phyloP scores from a whole-genome alignment of 345 rosid species.

The Rhodomyrtus tomentosa region DNA sequence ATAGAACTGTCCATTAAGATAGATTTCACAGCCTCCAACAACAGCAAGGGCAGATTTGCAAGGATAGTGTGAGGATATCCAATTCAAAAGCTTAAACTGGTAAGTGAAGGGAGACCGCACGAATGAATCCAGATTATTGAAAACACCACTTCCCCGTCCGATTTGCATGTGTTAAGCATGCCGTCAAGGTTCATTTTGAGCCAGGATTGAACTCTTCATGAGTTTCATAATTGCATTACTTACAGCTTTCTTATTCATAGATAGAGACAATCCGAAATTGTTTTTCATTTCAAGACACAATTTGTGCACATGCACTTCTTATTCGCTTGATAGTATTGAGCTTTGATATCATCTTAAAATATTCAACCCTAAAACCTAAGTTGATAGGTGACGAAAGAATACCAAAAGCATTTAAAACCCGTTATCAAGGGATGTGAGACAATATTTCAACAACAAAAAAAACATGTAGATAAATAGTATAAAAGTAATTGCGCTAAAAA shows the following conservation, averaged over 20 bases:
- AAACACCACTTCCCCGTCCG: too few species aligned
- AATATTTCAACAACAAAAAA: background rate
- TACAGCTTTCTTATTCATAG: background rate
- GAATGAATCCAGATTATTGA: too few species aligned
- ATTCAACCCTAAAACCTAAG: too few species aligned
- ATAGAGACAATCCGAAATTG: background rate
- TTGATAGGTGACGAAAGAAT: too few species aligned
- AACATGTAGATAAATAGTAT: background rate
- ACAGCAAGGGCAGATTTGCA: background rate
- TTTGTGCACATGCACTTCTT: background rate
- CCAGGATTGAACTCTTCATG: too few species aligned
- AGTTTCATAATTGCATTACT: background rate
- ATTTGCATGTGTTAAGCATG: too few species aligned
- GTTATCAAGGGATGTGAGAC: too few species aligned
- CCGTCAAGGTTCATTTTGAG: too few species aligned
- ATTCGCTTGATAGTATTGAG: background rate
- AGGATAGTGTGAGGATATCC: background rate
- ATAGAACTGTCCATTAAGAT: background rate
- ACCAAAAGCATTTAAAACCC: too few species aligned
- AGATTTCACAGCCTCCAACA: background rate
- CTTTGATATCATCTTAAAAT: too few species aligned
- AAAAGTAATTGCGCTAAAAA: background rate
- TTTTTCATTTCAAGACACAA: background rate
- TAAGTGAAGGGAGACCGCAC: too few species aligned
- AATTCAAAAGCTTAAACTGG: too few species aligned